Evolutionary conservation across 768 basidiomycete species (phyloP), one percentile per base, ranked within the genome.

Genomic region (Leucocoprinus leucothites): DNA sequence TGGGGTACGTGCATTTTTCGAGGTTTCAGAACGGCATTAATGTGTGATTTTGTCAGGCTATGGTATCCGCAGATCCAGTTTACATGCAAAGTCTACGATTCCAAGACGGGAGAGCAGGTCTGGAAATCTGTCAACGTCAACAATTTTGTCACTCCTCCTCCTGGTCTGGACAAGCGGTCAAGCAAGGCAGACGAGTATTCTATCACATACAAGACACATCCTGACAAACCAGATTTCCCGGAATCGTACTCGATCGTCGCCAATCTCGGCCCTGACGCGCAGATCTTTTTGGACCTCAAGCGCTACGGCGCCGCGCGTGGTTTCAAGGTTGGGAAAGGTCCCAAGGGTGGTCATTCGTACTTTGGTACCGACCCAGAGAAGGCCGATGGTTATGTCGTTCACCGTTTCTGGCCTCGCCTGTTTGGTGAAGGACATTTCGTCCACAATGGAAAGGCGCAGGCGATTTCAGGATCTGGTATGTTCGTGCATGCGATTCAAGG

Each of bases 1-100:
- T 93, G 51, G 95, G 94, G 94, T 94, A 63, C 67, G 91, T 45
- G 5, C 47, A n/a, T 40, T 13, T 40, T n/a, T 41, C 7, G 16
- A 8, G 7, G 1, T 21, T 9, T 35, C 13, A 50, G 54, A 49
- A 34, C 56, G 51, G 38, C 50, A 56, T 48, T 47, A 34, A 53
- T 60, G 61, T 13, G 19, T 34, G 24, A 28, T 51, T 40, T 28
- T 50, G 38, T 54, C 64, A 96, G 94, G 21, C 68, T 98, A 57
- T 94, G 95, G 85, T 95, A 90, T 66, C 94, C 97, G 3, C 91
- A 88, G 26, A 86, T 96, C 63, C 96, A 99, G 70, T 92, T 98
- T 69, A 90, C 86, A 3, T 94, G 86, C 84, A 96, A 94, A 72
- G 71, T 89, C 48, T 87, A 82, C 74, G 82, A 97, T 64, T 86